A percentile compares a stretch with the other conserved stretches of the same genome.
These are phyloP conservation scores for Ceratobasidium sp. DNA, from an alignment of 1,284 basidiomycete genomes.

Conservation along the genomic window DNA sequence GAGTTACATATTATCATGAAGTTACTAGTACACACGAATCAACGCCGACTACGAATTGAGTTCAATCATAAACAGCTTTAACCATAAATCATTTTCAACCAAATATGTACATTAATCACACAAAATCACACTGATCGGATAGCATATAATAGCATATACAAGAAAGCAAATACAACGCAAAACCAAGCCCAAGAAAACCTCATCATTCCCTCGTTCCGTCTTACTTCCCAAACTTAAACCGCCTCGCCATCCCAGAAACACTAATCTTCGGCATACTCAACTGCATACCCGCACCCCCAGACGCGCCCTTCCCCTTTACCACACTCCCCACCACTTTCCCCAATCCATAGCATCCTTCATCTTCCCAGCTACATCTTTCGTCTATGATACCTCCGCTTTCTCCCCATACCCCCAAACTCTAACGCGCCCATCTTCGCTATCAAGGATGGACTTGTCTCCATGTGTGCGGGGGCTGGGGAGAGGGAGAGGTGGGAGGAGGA, in stretches of 20 bases:
- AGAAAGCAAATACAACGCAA: background rate
- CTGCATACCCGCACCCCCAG: background rate
- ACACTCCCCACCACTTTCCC: slow-evolving; percentile 15
- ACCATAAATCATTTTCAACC: too few relatives aligned
- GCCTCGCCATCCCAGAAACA: slow-evolving; percentile 11
- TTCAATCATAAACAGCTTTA: too few relatives aligned
- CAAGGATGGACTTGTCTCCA: slow-evolving; percentile 31
- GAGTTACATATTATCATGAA: background rate
- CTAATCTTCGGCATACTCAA: slow-evolving; percentile 33
- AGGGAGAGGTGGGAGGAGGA: slow-evolving; percentile 15
- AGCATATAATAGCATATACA: background rate
- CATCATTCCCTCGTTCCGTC: too few relatives aligned
- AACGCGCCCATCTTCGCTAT: slow-evolving; percentile 29
- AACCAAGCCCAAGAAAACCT: background rate
- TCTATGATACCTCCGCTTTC: slow-evolving; percentile 28
- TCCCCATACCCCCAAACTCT: slow-evolving; percentile 22
- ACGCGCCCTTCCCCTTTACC: background rate
- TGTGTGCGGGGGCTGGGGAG: background rate
- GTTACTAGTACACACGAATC: background rate
- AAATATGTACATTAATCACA: background rate
- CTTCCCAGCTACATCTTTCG: slow-evolving; percentile 17
- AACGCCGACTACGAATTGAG: too few relatives aligned
- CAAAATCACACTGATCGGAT: background rate
- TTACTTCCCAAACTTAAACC: slow-evolving; percentile 32
- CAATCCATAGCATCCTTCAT: slow-evolving; percentile 24